Percentiles rank a stretch among this genome's conserved stretches.
Evolutionary conservation across 2,329 filamentous ascomycete species (phyloP).

Genomic region (Talaromyces pinophilus): DNA sequence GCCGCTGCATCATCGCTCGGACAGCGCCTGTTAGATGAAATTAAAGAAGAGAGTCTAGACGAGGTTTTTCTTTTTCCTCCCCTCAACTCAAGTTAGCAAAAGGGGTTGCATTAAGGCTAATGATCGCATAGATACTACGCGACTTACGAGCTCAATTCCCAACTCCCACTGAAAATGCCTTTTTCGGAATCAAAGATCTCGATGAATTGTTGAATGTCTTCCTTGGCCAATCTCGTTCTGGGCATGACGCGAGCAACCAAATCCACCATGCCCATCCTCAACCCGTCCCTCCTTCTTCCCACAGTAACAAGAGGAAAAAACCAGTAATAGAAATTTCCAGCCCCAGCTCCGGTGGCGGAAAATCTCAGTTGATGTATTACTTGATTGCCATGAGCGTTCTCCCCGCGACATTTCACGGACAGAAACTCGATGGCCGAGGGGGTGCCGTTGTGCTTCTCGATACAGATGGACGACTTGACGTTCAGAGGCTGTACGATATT

Average conservation of each 20-base stretch:
- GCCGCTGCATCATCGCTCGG: conserved; percentile 48
- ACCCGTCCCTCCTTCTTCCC: neutral
- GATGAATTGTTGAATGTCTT: conserved; percentile 48
- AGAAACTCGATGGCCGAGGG: conserved; percentile 47
- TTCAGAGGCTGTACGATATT: conserved; percentile 47
- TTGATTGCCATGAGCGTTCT: conserved; percentile 55
- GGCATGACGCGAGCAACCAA: conserved; percentile 10
- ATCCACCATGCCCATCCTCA: conserved; percentile 1
- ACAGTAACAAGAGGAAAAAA: conserved; percentile 22
- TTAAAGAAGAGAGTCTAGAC: conserved; percentile 52
- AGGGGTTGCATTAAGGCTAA: neutral
- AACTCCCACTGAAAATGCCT: conserved; percentile 23
- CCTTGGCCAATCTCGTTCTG: conserved; percentile 26
- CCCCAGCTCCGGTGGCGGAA: conserved; percentile 54
- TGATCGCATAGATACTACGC: conserved; percentile 32
- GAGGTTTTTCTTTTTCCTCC: conserved; percentile 45
- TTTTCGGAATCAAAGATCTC: conserved; percentile 49
- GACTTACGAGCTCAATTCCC: conserved; percentile 34
- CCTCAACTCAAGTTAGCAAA: too few species aligned
- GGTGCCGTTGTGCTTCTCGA: conserved; percentile 59
- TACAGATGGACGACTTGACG: conserved; percentile 56
- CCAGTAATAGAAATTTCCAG: conserved; percentile 59
- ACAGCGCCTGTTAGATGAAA: conserved; percentile 54
- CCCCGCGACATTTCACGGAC: conserved; percentile 39
- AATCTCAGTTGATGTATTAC: conserved; percentile 61